Evolutionary conservation across 129 eudicot species (phyloP).

Genomic region (Smallanthus sonchifolius): DNA sequence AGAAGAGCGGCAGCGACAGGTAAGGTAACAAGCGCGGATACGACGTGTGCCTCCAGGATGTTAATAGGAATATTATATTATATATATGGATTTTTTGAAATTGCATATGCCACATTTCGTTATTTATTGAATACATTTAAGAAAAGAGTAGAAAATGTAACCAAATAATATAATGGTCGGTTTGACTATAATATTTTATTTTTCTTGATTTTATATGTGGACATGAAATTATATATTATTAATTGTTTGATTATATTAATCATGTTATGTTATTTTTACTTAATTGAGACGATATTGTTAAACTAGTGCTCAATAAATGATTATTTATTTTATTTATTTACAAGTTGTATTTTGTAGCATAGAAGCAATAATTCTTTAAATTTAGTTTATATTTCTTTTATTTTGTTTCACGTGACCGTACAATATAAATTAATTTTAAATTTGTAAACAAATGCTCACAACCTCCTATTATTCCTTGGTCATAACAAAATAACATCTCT

Average conservation of each 20-base stretch:
- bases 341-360: background rate
- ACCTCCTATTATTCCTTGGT: background rate
- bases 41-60: background rate
- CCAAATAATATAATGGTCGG: constrained; percentile 6
- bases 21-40: background rate
- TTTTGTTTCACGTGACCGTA: constrained; percentile 6
- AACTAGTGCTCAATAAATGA: background rate
- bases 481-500: background rate
- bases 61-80: background rate
- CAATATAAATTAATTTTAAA: background rate
- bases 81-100: constrained; percentile 8
- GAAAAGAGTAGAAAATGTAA: background rate
- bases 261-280: background rate
- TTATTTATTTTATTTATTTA: background rate
- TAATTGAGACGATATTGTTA: background rate
- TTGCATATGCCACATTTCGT: background rate
- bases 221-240: background rate
- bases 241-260: background rate
- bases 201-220: background rate
- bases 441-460: background rate
- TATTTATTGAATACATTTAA: background rate
- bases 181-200: background rate
- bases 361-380: background rate
- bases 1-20: constrained; percentile 21
- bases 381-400: background rate